Percentiles rank a stretch among this genome's conserved stretches.
Evolutionary conservation across 345 rosid species (phyloP).

Genomic region (Combretum micranthum): DNA sequence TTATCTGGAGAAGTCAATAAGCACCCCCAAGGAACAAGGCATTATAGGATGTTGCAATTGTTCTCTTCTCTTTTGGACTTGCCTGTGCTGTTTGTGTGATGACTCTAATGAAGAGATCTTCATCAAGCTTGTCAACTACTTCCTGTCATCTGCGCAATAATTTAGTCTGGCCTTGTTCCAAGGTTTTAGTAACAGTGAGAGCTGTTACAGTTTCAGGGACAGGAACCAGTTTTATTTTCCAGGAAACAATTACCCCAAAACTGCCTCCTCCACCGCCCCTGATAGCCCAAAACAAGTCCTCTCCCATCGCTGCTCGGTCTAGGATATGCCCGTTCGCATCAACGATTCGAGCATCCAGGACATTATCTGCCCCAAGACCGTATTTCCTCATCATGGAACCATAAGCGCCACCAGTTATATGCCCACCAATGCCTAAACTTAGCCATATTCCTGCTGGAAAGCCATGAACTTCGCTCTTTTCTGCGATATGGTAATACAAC

Average conservation of each 20-base stretch:
- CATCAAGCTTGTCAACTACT: conserved; percentile 16
- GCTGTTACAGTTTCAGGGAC: conserved; percentile 39
- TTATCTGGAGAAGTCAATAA: conserved; percentile 12
- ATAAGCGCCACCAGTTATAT: conserved; percentile 50
- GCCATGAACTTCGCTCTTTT: conserved; percentile 34
- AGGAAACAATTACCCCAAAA: conserved; percentile 44
- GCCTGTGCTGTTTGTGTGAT: neutral
- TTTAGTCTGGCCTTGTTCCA: conserved; percentile 18
- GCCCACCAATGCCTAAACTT: conserved; percentile 41
- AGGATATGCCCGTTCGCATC: conserved; percentile 37
- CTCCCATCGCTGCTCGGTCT: conserved; percentile 35
- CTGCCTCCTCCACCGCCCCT: conserved; percentile 54
- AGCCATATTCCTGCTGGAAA: conserved; percentile 40
- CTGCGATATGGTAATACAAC: conserved; percentile 30
- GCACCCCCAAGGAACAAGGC: conserved; percentile 19
- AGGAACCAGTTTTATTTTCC: conserved; percentile 34
- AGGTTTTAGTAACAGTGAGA: conserved; percentile 21
- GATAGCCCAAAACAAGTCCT: conserved; percentile 56
- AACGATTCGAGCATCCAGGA: conserved; percentile 41
- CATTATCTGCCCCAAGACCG: conserved; percentile 45
- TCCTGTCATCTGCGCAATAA: conserved; percentile 24
- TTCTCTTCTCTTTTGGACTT: conserved; percentile 3
- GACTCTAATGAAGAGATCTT: conserved; percentile 21
- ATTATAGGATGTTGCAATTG: conserved; percentile 11
- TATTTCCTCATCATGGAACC: conserved; percentile 46